phyloP scores from a whole-genome alignment of 1,139 yeast species.

The Pichia sp. region DNA sequence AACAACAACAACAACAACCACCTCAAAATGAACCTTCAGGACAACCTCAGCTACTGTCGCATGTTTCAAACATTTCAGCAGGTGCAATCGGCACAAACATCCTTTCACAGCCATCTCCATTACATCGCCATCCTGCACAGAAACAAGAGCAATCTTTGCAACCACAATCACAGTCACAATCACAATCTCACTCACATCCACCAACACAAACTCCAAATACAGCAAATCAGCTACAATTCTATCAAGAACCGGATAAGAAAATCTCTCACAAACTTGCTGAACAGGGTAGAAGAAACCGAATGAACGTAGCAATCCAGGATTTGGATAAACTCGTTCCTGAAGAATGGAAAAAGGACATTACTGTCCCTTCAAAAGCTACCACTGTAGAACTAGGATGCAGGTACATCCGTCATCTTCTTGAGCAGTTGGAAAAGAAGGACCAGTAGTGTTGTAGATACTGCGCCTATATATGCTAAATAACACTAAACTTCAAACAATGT shows the following conservation, averaged over 20 bases:
- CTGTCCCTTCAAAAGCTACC: slow-evolving; percentile 80
- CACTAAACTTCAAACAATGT: too few relatives aligned
- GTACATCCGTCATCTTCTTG: slow-evolving; percentile 50
- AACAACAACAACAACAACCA: neutral
- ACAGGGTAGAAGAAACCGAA: slow-evolving; percentile 88
- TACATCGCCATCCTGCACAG: too few relatives aligned
- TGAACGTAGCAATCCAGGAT: slow-evolving; percentile 79
- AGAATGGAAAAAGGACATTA: slow-evolving; percentile 46
- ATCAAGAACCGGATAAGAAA: slow-evolving; percentile 37
- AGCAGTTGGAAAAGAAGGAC: slow-evolving; percentile 27
- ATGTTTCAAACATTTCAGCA: neutral
- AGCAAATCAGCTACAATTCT: too few relatives aligned
- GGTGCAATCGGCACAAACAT: slow-evolving; percentile 6
- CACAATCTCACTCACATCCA: neutral
- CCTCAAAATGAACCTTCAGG: neutral
- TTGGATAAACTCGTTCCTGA: slow-evolving; percentile 64
- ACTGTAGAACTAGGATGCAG: slow-evolving; percentile 84
- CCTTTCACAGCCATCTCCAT: too few relatives aligned
- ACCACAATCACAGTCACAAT: too few relatives aligned
- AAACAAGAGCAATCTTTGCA: too few relatives aligned
- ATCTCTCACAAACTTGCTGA: slow-evolving; percentile 91
- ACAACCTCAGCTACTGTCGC: neutral
- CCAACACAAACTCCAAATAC: too few relatives aligned
- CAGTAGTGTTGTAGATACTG: too few relatives aligned
- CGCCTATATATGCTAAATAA: too few relatives aligned